A percentile compares a stretch with the other conserved stretches of the same genome.
phyloP scores from a whole-genome alignment of 2,329 filamentous ascomycete species.

The Alternaria gansuensis region DNA sequence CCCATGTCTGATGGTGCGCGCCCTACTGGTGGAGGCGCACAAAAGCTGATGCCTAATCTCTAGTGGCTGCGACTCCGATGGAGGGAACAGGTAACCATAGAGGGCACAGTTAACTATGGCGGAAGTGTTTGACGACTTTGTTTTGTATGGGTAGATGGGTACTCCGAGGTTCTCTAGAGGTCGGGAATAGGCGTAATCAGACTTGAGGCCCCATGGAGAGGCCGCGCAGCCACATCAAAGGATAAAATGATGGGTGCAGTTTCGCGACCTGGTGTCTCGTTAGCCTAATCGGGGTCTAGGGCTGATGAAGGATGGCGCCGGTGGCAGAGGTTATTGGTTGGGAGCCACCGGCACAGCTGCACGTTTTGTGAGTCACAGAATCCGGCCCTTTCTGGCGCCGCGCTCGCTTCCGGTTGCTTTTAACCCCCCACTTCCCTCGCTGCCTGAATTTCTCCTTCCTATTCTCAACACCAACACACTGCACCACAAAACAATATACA shows the following conservation, averaged over 20 bases:
- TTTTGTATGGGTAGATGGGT: neutral
- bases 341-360: conserved; percentile 25
- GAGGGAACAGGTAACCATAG: neutral
- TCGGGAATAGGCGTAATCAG: neutral
- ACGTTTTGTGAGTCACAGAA: conserved; percentile 33
- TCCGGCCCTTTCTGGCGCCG: conserved; percentile 21
- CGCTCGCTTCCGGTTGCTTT: conserved; percentile 35
- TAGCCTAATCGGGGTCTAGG: conserved; percentile 20
- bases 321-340: conserved; percentile 20
- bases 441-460: conserved; percentile 45
- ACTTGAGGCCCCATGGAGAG: conserved; percentile 3
- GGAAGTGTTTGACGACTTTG: neutral
- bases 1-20: conserved; percentile 35
- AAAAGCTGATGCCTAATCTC: conserved; percentile 35
- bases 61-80: neutral
- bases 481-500: conserved; percentile 32
- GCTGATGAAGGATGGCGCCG: conserved; percentile 25
- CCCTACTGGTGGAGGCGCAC: conserved; percentile 34
- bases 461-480: conserved; percentile 29
- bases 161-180: neutral
- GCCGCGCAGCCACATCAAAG: conserved; percentile 3
- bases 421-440: conserved; percentile 41
- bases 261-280: conserved; percentile 10
- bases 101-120: neutral
- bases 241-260: conserved; percentile 3